Conservation (phyloP, 208 protist species). For the Acanthamoeba royreba region DNA sequence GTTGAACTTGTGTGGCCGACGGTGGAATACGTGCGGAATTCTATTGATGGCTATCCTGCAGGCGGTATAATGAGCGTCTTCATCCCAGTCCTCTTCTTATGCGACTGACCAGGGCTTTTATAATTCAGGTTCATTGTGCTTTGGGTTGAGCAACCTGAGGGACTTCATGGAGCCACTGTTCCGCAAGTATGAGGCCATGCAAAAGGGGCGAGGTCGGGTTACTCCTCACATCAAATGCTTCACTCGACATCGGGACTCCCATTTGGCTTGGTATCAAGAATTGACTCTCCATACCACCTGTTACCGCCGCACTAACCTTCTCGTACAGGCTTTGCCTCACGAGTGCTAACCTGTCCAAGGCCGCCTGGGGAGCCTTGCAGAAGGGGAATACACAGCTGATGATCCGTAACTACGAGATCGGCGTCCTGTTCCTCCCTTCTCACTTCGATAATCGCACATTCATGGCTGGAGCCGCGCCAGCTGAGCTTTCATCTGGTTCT, state of each 20-base stretch:
- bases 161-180: not conserved
- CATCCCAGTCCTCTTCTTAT: not conserved
- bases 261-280: not conserved
- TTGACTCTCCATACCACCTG: not conserved
- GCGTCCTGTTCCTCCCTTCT: not conserved
- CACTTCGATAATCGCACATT: not conserved
- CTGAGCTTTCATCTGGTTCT: not conserved
- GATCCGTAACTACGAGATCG: constrained; percentile 34
- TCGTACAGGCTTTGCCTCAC: not conserved
- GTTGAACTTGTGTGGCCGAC: not conserved
- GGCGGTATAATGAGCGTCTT: not conserved
- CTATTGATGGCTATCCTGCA: not conserved
- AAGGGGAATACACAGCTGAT: constrained; percentile 27
- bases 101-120: not conserved
- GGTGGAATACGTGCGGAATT: constrained; percentile 30
- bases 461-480: not conserved
- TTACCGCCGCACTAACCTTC: not conserved
- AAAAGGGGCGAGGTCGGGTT: not conserved
- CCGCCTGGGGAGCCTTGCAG: constrained; percentile 25
- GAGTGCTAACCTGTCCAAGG: constrained; percentile 23
- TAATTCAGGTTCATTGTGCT: not conserved
- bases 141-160: not conserved
- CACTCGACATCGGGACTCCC: not conserved
- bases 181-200: not conserved
- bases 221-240: constrained; percentile 32